These are phyloP conservation scores for Kodamaea sp. DNA, from an alignment of 1,139 yeast species.

Conservation along the genomic window DNA sequence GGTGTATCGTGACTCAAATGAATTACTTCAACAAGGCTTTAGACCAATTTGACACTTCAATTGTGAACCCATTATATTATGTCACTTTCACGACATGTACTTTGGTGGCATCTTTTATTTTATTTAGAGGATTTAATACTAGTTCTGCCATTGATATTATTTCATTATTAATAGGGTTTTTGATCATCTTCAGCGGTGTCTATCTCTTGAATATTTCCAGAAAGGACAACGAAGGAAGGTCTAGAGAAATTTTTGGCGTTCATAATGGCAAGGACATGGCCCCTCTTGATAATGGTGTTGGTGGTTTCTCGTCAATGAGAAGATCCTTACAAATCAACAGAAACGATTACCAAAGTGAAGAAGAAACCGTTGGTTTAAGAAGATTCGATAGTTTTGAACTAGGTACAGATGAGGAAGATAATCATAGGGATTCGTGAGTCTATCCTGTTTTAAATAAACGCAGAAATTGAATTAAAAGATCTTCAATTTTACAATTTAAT, in stretches of 20 bases:
- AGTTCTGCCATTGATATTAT: constrained; percentile 76
- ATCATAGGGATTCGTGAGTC: background rate
- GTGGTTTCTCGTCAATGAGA: constrained; percentile 61
- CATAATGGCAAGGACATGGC: constrained; percentile 51
- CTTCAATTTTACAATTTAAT: background rate
- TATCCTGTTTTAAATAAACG: too few species aligned
- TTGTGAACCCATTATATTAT: constrained; percentile 86
- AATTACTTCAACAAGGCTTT: constrained; percentile 90
- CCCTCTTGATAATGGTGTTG: constrained; percentile 83
- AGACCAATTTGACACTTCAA: constrained; percentile 89
- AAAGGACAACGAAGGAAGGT: constrained; percentile 54
- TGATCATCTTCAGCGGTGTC: constrained; percentile 85
- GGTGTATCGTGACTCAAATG: constrained; percentile 88
- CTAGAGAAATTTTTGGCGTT: constrained; percentile 61
- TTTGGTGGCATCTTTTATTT: constrained; percentile 77
- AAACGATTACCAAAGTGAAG: constrained; percentile 40
- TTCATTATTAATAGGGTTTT: constrained; percentile 82
- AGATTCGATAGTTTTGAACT: constrained; percentile 61
- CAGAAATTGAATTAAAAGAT: background rate
- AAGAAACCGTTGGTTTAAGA: constrained; percentile 57
- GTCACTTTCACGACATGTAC: constrained; percentile 92
- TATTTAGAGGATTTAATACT: constrained; percentile 86
- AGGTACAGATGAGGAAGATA: constrained; percentile 39
- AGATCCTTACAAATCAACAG: constrained; percentile 66
- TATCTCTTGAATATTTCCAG: constrained; percentile 77